Conservation (phyloP, 2,329 filamentous ascomycete species). For the Cladosporium oxysporum region DNA sequence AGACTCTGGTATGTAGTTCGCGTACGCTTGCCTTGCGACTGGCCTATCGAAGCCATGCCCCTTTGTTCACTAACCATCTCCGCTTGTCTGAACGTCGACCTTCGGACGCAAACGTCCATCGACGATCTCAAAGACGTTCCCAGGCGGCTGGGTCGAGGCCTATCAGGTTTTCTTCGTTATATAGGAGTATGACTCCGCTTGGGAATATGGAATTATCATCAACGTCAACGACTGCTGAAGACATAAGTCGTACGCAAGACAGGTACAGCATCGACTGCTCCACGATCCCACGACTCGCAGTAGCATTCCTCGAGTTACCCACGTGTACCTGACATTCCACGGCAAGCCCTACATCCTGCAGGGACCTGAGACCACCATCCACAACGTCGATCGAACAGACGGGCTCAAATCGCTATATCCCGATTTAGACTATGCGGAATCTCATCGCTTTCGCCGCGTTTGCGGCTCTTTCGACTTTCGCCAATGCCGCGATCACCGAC, state of each 20-base stretch:
- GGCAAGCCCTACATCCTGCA: constrained; percentile 9
- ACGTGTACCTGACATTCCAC: constrained; percentile 19
- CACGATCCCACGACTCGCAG: background rate
- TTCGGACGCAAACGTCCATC: constrained; percentile 18
- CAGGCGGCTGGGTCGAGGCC: constrained; percentile 1
- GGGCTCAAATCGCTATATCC: background rate
- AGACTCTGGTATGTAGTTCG: constrained; percentile 11
- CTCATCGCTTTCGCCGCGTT: constrained; percentile 22
- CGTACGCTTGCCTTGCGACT: background rate
- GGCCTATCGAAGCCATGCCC: background rate
- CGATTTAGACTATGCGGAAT: constrained; percentile 21
- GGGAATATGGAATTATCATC: background rate
- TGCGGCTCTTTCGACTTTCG: constrained; percentile 20
- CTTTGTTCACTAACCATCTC: constrained; percentile 11
- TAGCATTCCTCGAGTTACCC: constrained; percentile 11
- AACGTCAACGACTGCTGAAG: constrained; percentile 1
- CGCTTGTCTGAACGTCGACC: constrained; percentile 3
- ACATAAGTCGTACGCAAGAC: background rate
- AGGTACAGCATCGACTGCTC: background rate
- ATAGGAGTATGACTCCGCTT: constrained; percentile 6
- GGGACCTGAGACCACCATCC: constrained; percentile 19
- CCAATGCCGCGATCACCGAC: constrained; percentile 17
- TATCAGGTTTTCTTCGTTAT: background rate
- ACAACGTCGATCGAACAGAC: constrained; percentile 11
- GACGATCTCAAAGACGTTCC: constrained; percentile 10